Conservation (phyloP, 768 basidiomycete species). For the Leccinum aurantiacum region DNA sequence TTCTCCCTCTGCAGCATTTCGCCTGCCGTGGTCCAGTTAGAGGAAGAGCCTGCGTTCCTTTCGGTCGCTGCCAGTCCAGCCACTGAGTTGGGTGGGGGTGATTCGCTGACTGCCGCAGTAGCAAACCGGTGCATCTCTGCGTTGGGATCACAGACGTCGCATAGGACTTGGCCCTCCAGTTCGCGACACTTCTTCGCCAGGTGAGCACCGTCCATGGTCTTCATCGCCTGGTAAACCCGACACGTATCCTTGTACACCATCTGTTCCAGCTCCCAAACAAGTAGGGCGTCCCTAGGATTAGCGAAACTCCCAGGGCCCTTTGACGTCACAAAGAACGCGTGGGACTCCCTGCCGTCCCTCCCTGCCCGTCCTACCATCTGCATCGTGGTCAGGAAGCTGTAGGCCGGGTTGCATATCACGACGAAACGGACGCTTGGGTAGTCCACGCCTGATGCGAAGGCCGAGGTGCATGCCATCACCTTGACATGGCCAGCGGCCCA, state of each 20-base stretch:
- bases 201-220: neutral
- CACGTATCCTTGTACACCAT: neutral
- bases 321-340: slow-evolving; percentile 3
- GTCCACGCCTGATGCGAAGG: slow-evolving; percentile 8
- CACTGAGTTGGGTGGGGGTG: no score
- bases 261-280: neutral
- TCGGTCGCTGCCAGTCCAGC: no score
- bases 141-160: slow-evolving; percentile 6
- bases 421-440: slow-evolving; percentile 2
- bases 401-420: neutral
- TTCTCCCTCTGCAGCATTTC: neutral
- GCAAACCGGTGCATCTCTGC: slow-evolving; percentile 5
- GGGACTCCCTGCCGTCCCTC: slow-evolving; percentile 6
- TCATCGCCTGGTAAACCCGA: neutral
- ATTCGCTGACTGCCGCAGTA: neutral
- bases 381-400: neutral
- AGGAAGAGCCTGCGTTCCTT: no score
- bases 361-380: slow-evolving; percentile 12
- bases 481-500: neutral
- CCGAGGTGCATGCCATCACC: slow-evolving; percentile 11
- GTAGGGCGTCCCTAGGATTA: no score
- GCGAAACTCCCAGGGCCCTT: neutral
- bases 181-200: neutral
- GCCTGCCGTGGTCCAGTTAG: no score
- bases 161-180: neutral